phyloP scores from a whole-genome alignment of 805 yeast species.

The Debaryomyces tyrocola region DNA sequence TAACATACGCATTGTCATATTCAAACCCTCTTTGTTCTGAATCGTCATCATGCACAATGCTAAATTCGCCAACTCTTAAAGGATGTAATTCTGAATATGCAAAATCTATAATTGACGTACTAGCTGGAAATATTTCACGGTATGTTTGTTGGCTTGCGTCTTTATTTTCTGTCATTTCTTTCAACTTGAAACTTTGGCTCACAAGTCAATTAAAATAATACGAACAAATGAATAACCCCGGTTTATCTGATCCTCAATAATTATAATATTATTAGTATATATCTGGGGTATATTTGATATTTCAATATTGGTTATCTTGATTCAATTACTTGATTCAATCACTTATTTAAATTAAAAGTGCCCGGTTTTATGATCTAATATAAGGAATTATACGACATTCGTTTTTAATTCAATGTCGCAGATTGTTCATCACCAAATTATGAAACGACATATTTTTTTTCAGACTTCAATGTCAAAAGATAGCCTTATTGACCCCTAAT shows the following conservation, averaged over 20 bases:
- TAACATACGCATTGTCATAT: slow-evolving; percentile 5
- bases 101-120: slow-evolving; percentile 67
- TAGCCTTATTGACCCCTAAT: neutral
- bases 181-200: neutral
- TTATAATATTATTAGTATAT: neutral
- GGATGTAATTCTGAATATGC: slow-evolving; percentile 75
- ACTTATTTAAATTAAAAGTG: no score
- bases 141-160: neutral
- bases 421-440: no score
- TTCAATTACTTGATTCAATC: no score
- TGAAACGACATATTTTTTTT: neutral
- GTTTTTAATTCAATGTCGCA: no score
- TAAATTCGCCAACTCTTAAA: slow-evolving; percentile 57
- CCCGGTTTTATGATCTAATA: no score
- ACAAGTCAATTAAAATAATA: no score
- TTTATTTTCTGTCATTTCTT: neutral
- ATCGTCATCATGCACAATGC: slow-evolving; percentile 10
- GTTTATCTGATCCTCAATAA: neutral
- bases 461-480: neutral
- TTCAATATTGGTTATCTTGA: no score
- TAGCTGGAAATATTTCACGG: slow-evolving; percentile 14
- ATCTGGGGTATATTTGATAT: neutral
- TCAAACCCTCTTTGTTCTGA: slow-evolving; percentile 5
- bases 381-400: no score
- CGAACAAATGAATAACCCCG: neutral